Evolutionary conservation across 306 rosid species (phyloP).

Genomic region (Urtica urens): DNA sequence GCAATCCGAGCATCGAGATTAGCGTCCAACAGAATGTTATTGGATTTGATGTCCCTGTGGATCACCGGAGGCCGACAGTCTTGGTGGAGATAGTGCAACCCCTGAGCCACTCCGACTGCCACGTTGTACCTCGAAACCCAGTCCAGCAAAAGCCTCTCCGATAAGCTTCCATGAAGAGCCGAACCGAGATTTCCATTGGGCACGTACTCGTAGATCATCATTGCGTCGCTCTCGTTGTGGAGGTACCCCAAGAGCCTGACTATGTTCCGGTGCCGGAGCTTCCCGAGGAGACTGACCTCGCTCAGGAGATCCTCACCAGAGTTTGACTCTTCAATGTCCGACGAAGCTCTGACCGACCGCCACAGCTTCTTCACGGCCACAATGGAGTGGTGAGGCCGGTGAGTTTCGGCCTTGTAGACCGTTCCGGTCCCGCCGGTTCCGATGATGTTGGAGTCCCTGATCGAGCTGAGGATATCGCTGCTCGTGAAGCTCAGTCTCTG

Average conservation of each 20-base stretch:
- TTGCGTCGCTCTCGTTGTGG: slow-evolving; percentile 62
- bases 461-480: slow-evolving; percentile 51
- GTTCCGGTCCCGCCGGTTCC: slow-evolving; percentile 78
- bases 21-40: slow-evolving; percentile 77
- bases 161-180: slow-evolving; percentile 59
- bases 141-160: slow-evolving; percentile 52
- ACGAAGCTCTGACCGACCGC: slow-evolving; percentile 38
- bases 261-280: slow-evolving; percentile 80
- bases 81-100: slow-evolving; percentile 72
- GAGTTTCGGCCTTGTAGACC: slow-evolving; percentile 82
- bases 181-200: slow-evolving; percentile 76
- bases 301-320: slow-evolving; percentile 43
- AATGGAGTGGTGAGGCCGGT: slow-evolving; percentile 35
- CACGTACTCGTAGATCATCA: slow-evolving; percentile 77
- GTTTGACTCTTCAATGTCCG: slow-evolving; percentile 45
- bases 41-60: slow-evolving; percentile 82
- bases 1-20: slow-evolving; percentile 74
- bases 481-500: slow-evolving; percentile 75
- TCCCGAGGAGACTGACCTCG: slow-evolving; percentile 74
- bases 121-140: slow-evolving; percentile 85
- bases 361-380: slow-evolving; percentile 90
- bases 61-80: slow-evolving; percentile 73
- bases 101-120: slow-evolving; percentile 86
- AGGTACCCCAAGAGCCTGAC: slow-evolving; percentile 69
- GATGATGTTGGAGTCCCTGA: slow-evolving; percentile 62